Evolutionary conservation across 331 rosid species (phyloP), one percentile per base, ranked within the genome.

Genomic region (Ulmus americana): DNA sequence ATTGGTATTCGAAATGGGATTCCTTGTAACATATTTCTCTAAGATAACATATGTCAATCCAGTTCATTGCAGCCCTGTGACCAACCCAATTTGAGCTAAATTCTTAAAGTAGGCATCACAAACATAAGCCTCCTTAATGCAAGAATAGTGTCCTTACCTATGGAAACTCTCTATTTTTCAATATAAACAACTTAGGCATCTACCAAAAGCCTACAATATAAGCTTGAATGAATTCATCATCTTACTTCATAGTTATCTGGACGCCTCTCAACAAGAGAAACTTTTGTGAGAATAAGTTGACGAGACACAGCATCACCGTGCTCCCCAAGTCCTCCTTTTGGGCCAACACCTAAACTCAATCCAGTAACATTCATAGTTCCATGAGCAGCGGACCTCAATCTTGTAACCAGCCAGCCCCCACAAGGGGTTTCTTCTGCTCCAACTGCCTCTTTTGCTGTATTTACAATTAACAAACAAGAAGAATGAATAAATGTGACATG

Each of bases 181-280:
- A 28, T 28, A 28, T 28, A 28, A 28, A 28, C 35, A 28, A 47
- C 49, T 54, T 59, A n/a, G 41, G 62, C 61, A 61, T 56, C 39
- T 55, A 70, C 14, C 42, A 45, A 51, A 35, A 72, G 35, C 53
- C 53, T 15, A 38, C 1, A 22, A 52, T 60, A n/a, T 41, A 59
- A 54, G 46, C 38, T 72, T 46, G n/a, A 63, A 75, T 63, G 77
- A 77, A 78, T 66, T 69, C 79, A 64, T 75, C 79, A 82, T 56
- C 99, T 84, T 87, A 94, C 99, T 94, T 94, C 99, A 61, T 94
- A 94, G 85, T 94, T 94, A 71, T 94, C 91, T 9, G 97, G 99
- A 52, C 96, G 99, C 82, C 99, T 94, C 83, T 94, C 99, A 60
- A 87, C 97, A 69, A 94, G 85, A 43, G 99, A 94, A 70, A 80